These are phyloP conservation scores for Fusarium neocosmosporiellum DNA, from an alignment of 2,329 filamentous ascomycete species.

Conservation along the genomic window DNA sequence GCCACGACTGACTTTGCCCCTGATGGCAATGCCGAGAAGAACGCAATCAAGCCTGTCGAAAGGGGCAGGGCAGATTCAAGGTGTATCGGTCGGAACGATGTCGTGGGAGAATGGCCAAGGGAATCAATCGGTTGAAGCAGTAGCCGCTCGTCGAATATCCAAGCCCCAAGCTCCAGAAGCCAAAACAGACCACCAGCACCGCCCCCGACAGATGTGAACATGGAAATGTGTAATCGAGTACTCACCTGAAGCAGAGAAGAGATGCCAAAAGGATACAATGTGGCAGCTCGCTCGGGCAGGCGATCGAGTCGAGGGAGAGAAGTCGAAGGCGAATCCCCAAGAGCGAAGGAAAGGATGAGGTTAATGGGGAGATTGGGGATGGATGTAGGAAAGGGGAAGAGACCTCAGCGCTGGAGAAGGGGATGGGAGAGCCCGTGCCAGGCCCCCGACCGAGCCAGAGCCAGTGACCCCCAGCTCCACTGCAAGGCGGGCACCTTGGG, in stretches of 20 bases:
- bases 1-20: slow-evolving; percentile 21
- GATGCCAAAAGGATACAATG: slow-evolving; percentile 33
- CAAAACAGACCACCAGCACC: slow-evolving; percentile 26
- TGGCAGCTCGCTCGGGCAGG: slow-evolving; percentile 28
- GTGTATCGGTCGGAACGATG: neutral
- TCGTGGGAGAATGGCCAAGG: neutral
- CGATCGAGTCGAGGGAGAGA: slow-evolving; percentile 32
- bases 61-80: neutral
- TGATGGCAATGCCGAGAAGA: slow-evolving; percentile 13
- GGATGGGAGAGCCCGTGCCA: slow-evolving; percentile 23
- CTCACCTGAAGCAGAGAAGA: slow-evolving; percentile 37
- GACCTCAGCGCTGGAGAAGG: slow-evolving; percentile 20
- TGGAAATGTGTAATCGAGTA: slow-evolving; percentile 13
- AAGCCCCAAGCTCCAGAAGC: slow-evolving; percentile 18
- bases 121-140: slow-evolving; percentile 14
- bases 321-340: slow-evolving; percentile 34
- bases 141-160: slow-evolving; percentile 15
- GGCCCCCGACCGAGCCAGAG: slow-evolving; percentile 14
- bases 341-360: slow-evolving; percentile 31
- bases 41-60: slow-evolving; percentile 9
- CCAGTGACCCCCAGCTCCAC: slow-evolving; percentile 26
- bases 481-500: slow-evolving; percentile 2
- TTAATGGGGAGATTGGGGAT: slow-evolving; percentile 39
- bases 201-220: neutral
- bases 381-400: slow-evolving; percentile 43